Percentiles rank a stretch among this genome's conserved stretches.
These are phyloP conservation scores for Fibroporia radiculosa DNA, from an alignment of 768 basidiomycete species.

Conservation along the genomic window DNA sequence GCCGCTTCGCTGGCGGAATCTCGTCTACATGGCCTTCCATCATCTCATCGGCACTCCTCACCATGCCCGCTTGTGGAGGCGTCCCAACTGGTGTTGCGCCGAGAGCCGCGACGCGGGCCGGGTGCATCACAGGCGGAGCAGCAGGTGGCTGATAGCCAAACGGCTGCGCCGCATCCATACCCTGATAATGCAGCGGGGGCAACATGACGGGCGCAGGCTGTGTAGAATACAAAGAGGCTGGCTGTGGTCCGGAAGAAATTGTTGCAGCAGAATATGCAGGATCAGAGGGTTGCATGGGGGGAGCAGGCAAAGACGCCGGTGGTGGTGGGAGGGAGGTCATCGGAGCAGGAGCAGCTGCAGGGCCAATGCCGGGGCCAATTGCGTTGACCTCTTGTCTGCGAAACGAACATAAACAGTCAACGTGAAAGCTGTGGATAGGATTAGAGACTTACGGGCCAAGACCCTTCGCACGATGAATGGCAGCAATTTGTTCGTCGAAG, in stretches of 20 bases:
- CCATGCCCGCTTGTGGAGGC: conserved; percentile 57
- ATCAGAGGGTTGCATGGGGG: conserved; percentile 43
- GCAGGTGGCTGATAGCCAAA: conserved; percentile 72
- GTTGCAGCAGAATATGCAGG: conserved; percentile 75
- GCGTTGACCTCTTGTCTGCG: conserved; percentile 65
- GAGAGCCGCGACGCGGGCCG: conserved; percentile 14
- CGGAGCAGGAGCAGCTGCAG: conserved; percentile 60
- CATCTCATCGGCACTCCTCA: conserved; percentile 74
- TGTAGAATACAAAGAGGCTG: conserved; percentile 60
- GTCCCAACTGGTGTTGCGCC: conserved; percentile 42
- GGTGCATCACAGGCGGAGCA: conserved; percentile 25
- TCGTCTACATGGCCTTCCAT: conserved; percentile 63
- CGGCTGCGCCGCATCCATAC: conserved; percentile 65
- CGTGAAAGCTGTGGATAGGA: conserved; percentile 10
- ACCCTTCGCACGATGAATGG: conserved; percentile 90
- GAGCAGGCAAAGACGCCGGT: conserved; percentile 67
- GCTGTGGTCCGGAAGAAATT: conserved; percentile 87
- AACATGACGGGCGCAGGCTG: conserved; percentile 69
- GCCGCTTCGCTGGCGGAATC: conserved; percentile 79
- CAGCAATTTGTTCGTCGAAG: conserved; percentile 96
- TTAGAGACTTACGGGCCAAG: conserved; percentile 63
- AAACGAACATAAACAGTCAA: conserved; percentile 1
- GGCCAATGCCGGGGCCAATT: conserved; percentile 84
- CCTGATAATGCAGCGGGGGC: conserved; percentile 81
- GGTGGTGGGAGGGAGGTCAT: conserved; percentile 59